Percentiles rank a stretch among this genome's conserved stretches.
Evolutionary conservation across 2,329 filamentous ascomycete species (phyloP).

Genomic region (Epichloe baconii): DNA sequence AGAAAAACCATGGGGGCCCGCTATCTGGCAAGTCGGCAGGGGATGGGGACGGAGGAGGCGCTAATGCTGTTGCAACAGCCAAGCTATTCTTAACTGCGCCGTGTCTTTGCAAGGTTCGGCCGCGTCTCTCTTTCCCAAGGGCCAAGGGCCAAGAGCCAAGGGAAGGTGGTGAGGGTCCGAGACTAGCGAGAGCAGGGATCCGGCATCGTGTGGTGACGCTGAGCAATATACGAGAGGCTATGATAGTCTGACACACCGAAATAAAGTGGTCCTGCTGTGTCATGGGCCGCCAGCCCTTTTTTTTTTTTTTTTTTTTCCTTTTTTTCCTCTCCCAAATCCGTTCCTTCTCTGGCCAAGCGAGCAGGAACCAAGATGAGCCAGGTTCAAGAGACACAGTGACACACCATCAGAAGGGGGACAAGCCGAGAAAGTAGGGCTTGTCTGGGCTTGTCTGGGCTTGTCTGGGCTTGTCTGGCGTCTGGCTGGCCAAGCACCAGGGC

Average conservation of each 20-base stretch:
- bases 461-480: background rate
- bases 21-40: constrained; percentile 17
- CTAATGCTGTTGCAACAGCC: constrained; percentile 25
- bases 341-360: background rate
- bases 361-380: background rate
- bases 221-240: constrained; percentile 37
- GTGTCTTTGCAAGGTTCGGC: constrained; percentile 18
- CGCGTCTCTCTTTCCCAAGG: constrained; percentile 6
- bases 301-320: background rate
- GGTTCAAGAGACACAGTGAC: background rate
- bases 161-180: constrained; percentile 1
- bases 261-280: constrained; percentile 27
- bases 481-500: background rate
- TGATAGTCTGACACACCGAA: constrained; percentile 37
- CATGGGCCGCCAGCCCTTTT: constrained; percentile 14
- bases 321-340: too few relatives aligned
- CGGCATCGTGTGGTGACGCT: constrained; percentile 27
- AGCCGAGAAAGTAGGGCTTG: background rate
- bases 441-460: too few relatives aligned
- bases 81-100: constrained; percentile 31
- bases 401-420: background rate
- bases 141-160: background rate
- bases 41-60: constrained; percentile 9
- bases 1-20: constrained; percentile 14
- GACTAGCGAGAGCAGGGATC: constrained; percentile 19